Percentiles rank a stretch among this genome's conserved stretches.
These are phyloP conservation scores for Penicillium salamii DNA, from an alignment of 495 filamentous ascomycete genomes.

Conservation along the genomic window DNA sequence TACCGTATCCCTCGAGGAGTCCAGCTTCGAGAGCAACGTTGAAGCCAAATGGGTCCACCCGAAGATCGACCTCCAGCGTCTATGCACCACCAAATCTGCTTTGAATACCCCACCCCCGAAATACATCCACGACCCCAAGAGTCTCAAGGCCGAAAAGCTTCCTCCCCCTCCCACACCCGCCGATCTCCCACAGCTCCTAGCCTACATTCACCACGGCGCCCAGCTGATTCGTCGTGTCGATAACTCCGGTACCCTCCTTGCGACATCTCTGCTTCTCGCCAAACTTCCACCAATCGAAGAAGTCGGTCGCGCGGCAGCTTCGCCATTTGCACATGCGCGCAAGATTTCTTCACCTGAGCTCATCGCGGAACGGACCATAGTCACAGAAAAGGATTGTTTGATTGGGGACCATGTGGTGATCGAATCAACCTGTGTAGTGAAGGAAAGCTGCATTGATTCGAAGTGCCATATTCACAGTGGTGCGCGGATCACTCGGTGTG, in stretches of 20 bases:
- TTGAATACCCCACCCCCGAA: slow-evolving; percentile 9
- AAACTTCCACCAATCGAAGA: slow-evolving; percentile 69
- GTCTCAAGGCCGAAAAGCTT: slow-evolving; percentile 10
- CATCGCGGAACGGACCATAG: slow-evolving; percentile 69
- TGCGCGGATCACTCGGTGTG: slow-evolving; percentile 71
- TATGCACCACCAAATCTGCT: slow-evolving; percentile 52
- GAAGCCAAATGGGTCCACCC: slow-evolving; percentile 48
- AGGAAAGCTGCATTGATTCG: slow-evolving; percentile 81
- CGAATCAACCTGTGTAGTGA: slow-evolving; percentile 74
- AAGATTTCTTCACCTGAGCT: slow-evolving; percentile 80
- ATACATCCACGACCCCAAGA: slow-evolving; percentile 41
- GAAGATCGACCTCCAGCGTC: slow-evolving; percentile 56
- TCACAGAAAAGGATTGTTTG: slow-evolving; percentile 72
- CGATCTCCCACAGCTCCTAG: slow-evolving; percentile 63
- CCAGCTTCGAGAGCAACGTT: slow-evolving; percentile 31
- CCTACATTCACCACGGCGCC: slow-evolving; percentile 63
- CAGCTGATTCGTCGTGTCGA: slow-evolving; percentile 84
- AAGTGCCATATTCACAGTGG: slow-evolving; percentile 78
- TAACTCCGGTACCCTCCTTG: slow-evolving; percentile 73
- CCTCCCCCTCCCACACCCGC: slow-evolving; percentile 5
- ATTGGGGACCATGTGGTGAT: slow-evolving; percentile 83
- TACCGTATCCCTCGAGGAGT: slow-evolving; percentile 13
- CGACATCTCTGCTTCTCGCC: slow-evolving; percentile 80
- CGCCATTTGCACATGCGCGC: slow-evolving; percentile 66
- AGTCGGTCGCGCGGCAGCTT: slow-evolving; percentile 50